Base-by-base conservation (phyloP, 345 rosid species). In the Eucalyptus polyanthemos region DNA sequence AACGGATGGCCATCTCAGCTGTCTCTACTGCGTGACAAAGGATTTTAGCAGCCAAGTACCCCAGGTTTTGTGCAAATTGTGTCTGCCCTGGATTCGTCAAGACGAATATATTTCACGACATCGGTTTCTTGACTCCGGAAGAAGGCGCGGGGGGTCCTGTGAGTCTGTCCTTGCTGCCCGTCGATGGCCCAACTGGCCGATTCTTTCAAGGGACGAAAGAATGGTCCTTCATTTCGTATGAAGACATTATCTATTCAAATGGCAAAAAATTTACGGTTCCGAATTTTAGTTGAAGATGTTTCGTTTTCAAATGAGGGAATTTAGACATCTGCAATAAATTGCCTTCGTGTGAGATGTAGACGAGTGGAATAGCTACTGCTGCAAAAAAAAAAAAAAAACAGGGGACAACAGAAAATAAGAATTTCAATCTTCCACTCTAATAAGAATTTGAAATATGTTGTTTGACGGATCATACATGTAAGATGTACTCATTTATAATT, bases 71-170 rank as follows among this genome's bases (percentile, higher is more conserved):
- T 54, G 60, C 50, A 67, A 88, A 90, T 88, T 37, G 49, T 16
- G 89, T 90, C 44, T 88, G 88, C 58, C 91, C 89, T n/a, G 89
- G 91, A 13, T 90, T 81, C 50, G 89, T 90, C 72, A 88, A 65
- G 50, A 90, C 91, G 9, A 86, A 90, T 34, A 62, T 88, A 3
- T 65, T 29, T 9, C 44, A 42, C 86, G 51, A 86, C 76, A 69
- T 60, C 24, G 87, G 89, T 40, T 50, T 67, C 62, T 60, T 22
- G 31, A n/a, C 89, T 27, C 87, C 50, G 16, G 91, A 87, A 76
- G 88, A 87, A 76, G 91, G 91, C 31, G 65, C 50, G 11, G 88
- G 81, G 40, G 83, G 87, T 53, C 90, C 91, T 1, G 91, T 87
- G 34, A 89, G 69, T 86, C 29, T 89, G 67, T 88, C 91, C 34